Evolutionary conservation across 2,329 filamentous ascomycete genomes (phyloP).

Genomic region (Venturia effusa): DNA sequence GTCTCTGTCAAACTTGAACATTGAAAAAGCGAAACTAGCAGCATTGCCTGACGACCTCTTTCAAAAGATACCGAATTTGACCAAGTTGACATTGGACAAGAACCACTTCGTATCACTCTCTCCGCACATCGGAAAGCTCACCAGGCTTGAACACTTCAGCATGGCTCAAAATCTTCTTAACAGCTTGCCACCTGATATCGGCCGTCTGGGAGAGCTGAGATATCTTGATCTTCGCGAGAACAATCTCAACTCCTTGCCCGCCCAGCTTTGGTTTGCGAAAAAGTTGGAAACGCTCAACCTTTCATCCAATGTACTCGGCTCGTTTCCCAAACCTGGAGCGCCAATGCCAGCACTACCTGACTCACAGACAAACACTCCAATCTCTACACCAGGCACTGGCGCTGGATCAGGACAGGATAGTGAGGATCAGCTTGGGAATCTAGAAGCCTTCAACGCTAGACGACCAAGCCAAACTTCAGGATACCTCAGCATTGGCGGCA

Average conservation of each 20-base stretch:
- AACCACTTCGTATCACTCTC: conserved; percentile 94
- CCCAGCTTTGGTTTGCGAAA: conserved; percentile 92
- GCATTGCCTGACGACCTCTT: conserved; percentile 81
- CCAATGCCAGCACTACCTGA: conserved; percentile 41
- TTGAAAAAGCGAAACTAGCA: conserved; percentile 83
- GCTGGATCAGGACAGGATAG: conserved; percentile 30
- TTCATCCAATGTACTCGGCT: conserved; percentile 85
- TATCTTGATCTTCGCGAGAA: conserved; percentile 87
- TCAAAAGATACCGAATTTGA: conserved; percentile 74
- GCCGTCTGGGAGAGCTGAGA: conserved; percentile 72
- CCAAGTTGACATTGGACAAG: conserved; percentile 80
- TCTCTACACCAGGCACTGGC: conserved; percentile 29
- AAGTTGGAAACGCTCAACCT: conserved; percentile 87
- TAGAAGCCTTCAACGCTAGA: conserved; percentile 53
- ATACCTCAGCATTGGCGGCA: conserved; percentile 65
- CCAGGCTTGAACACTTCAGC: conserved; percentile 79
- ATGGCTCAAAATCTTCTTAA: conserved; percentile 86
- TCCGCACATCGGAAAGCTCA: conserved; percentile 70
- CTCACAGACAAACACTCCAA: conserved; percentile 31
- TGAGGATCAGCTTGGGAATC: conserved; percentile 63
- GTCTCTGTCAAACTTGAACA: conserved; percentile 73
- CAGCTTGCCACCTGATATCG: conserved; percentile 76
- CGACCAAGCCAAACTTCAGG: conserved; percentile 77
- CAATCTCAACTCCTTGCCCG: conserved; percentile 77
- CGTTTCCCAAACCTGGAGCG: conserved; percentile 72